Evolutionary conservation across 441 rosid genomes (phyloP).

Genomic region (Jatropha multifida): DNA sequence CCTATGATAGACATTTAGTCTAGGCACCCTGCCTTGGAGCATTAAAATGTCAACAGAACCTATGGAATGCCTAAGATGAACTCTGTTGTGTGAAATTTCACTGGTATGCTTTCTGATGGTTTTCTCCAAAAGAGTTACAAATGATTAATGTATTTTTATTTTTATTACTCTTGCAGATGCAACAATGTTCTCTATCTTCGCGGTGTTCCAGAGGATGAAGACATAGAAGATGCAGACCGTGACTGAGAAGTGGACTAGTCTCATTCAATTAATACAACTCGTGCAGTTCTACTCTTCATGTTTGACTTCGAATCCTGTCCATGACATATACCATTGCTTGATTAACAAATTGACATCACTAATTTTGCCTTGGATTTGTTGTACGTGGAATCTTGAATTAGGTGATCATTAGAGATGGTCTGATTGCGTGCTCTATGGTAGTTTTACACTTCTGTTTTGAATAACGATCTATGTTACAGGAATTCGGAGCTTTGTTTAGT

Average conservation of each 20-base stretch:
- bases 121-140: too few relatives aligned
- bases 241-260: conserved; percentile 31
- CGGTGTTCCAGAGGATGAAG: conserved; percentile 81
- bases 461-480: too few relatives aligned
- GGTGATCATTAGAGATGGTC: background rate
- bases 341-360: background rate
- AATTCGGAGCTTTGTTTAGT: too few relatives aligned
- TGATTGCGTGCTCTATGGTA: too few relatives aligned
- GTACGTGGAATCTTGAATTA: background rate
- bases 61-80: too few relatives aligned
- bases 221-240: conserved; percentile 67
- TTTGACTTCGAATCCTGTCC: background rate
- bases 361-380: background rate
- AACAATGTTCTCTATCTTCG: conserved; percentile 78
- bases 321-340: background rate
- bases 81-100: too few relatives aligned
- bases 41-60: too few relatives aligned
- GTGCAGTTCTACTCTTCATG: too few relatives aligned
- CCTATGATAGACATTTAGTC: too few relatives aligned
- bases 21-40: too few relatives aligned
- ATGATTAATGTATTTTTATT: background rate
- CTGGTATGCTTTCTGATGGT: too few relatives aligned
- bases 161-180: conserved; percentile 43
- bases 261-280: background rate
- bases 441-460: too few relatives aligned